Conservation (phyloP, 345 rosid genomes). For the Kernera saxatilis region DNA sequence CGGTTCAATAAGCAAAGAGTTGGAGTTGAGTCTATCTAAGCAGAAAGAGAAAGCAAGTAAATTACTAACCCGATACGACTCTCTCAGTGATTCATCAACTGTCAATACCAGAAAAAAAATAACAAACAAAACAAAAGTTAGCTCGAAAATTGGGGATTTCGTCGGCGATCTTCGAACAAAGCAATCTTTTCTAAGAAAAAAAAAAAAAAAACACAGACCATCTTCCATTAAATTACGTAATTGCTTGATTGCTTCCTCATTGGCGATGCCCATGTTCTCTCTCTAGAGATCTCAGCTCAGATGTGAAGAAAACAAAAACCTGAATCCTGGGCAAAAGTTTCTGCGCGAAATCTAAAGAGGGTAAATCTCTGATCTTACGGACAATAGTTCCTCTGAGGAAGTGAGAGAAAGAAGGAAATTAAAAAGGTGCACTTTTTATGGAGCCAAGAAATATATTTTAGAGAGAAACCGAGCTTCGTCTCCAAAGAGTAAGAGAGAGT, state of each 20-base stretch:
- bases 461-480: constrained; percentile 5
- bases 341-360: constrained; percentile 11
- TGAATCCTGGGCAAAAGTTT: constrained; percentile 2
- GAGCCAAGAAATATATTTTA: constrained; percentile 1
- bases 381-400: constrained; percentile 16
- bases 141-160: background rate
- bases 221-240: constrained; percentile 64
- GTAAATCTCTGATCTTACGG: constrained; percentile 24
- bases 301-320: background rate
- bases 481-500: background rate
- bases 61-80: constrained; percentile 61
- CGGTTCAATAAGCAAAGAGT: background rate
- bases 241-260: constrained; percentile 69
- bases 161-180: constrained; percentile 24
- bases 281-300: constrained; percentile 27
- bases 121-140: background rate
- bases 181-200: background rate
- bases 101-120: constrained; percentile 11
- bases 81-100: constrained; percentile 69
- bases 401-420: background rate
- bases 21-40: background rate
- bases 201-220: constrained; percentile 39
- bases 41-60: constrained; percentile 8
- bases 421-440: background rate
- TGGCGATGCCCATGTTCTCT: constrained; percentile 41